A percentile compares a stretch with the other conserved stretches of the same genome.
Conservation (phyloP, 2,329 filamentous ascomycete species). For the Calonectria crousiana region DNA sequence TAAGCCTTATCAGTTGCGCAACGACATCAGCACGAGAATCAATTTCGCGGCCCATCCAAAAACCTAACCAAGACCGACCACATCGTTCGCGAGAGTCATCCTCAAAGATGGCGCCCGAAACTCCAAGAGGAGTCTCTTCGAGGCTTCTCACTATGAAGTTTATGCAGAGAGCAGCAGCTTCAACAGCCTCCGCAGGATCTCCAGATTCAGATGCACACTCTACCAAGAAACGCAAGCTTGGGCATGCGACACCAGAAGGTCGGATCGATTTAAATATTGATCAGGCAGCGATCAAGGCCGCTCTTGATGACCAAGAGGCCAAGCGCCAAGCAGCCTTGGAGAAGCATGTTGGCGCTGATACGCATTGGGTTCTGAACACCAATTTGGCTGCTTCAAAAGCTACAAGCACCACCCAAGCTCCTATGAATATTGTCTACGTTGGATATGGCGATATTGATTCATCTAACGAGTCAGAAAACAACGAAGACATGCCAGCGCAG, state of each 20-base stretch:
- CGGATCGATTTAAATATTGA: constrained; percentile 59
- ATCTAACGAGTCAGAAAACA: constrained; percentile 49
- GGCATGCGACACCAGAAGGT: constrained; percentile 53
- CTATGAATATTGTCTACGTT: constrained; percentile 70
- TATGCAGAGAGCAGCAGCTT: constrained; percentile 88
- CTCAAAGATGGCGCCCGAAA: constrained; percentile 61
- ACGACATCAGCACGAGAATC: background rate
- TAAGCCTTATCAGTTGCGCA: background rate
- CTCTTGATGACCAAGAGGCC: constrained; percentile 75
- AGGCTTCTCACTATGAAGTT: constrained; percentile 96
- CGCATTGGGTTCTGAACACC: constrained; percentile 79
- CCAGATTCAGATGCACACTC: constrained; percentile 63
- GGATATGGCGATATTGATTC: constrained; percentile 65
- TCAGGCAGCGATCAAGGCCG: constrained; percentile 71
- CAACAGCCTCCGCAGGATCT: constrained; percentile 60
- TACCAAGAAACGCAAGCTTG: constrained; percentile 73
- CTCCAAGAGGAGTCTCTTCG: constrained; percentile 81
- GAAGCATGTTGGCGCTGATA: constrained; percentile 75
- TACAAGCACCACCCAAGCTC: constrained; percentile 49
- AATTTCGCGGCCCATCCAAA: background rate
- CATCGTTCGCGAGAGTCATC: background rate
- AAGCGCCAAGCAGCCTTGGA: constrained; percentile 73
- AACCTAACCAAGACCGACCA: background rate
- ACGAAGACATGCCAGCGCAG: constrained; percentile 49
- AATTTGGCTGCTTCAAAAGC: constrained; percentile 41